Percentiles rank a stretch among this genome's conserved stretches.
These are phyloP conservation scores for Exserohilum turcica DNA, from an alignment of 2,329 filamentous ascomycete species.

Conservation along the genomic window DNA sequence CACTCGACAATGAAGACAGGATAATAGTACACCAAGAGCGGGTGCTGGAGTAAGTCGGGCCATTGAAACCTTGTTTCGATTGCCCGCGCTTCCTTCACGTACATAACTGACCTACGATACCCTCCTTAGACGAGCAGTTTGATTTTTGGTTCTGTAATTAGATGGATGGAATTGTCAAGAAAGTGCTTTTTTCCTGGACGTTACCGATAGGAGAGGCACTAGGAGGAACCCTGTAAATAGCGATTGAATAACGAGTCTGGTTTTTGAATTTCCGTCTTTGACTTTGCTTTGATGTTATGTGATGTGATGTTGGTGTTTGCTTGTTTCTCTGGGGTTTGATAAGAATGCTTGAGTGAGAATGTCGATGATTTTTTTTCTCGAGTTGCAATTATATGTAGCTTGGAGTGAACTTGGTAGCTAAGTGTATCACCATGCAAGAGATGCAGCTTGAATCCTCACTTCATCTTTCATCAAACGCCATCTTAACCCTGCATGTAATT, in stretches of 20 bases:
- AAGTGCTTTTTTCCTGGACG: not conserved
- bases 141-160: conserved; percentile 4
- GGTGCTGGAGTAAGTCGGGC: not conserved
- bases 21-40: not conserved
- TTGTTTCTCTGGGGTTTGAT: too few species aligned
- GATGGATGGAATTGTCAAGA: conserved; percentile 1
- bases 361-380: too few species aligned
- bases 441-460: too few species aligned
- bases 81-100: not conserved
- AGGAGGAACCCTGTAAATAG: not conserved
- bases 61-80: not conserved
- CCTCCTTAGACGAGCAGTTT: conserved; percentile 10
- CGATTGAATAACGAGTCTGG: conserved; percentile 5
- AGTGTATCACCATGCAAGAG: too few species aligned
- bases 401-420: too few species aligned
- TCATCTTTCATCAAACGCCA: too few species aligned
- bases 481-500: too few species aligned
- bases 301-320: not conserved
- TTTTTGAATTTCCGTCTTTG: not conserved
- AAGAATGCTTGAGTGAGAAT: too few species aligned
- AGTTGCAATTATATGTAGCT: too few species aligned
- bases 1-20: not conserved
- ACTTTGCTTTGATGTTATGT: not conserved
- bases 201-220: not conserved
- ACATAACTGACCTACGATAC: conserved; percentile 12